phyloP scores from a whole-genome alignment of 192 early-diverging fungal species.

The Chytriomyces sp. region DNA sequence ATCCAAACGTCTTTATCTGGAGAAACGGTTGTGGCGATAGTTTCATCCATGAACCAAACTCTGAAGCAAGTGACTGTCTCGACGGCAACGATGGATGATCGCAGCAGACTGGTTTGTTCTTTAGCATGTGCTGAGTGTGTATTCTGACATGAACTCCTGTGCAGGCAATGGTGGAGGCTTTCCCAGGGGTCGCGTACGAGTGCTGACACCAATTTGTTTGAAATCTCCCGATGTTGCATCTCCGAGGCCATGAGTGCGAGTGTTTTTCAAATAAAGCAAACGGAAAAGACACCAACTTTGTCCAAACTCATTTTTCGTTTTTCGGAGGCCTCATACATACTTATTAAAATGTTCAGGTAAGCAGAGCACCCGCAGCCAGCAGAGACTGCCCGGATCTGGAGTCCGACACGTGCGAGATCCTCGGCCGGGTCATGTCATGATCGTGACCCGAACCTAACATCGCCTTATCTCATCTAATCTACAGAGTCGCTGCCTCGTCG shows the following conservation, averaged over 20 bases:
- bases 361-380: not conserved
- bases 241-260: no score
- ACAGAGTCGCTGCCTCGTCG: slow-evolving; percentile 8
- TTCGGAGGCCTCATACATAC: slow-evolving; percentile 11
- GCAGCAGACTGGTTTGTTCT: slow-evolving; percentile 12
- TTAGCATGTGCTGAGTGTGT: not conserved
- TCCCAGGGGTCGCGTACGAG: slow-evolving; percentile 1
- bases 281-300: no score
- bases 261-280: no score
- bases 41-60: slow-evolving; percentile 12
- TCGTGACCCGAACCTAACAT: no score
- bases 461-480: not conserved
- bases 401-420: no score
- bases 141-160: not conserved
- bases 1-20: not conserved
- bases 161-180: slow-evolving; percentile 11
- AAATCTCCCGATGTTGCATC: no score
- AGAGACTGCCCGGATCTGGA: not conserved
- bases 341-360: slow-evolving; percentile 2
- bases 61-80: not conserved
- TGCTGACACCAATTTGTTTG: no score
- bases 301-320: not conserved
- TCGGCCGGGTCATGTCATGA: no score
- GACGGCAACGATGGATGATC: not conserved
- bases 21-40: slow-evolving; percentile 13